Conservation (phyloP, 306 rosid species). For the Glycyrrhiza uralensis region DNA sequence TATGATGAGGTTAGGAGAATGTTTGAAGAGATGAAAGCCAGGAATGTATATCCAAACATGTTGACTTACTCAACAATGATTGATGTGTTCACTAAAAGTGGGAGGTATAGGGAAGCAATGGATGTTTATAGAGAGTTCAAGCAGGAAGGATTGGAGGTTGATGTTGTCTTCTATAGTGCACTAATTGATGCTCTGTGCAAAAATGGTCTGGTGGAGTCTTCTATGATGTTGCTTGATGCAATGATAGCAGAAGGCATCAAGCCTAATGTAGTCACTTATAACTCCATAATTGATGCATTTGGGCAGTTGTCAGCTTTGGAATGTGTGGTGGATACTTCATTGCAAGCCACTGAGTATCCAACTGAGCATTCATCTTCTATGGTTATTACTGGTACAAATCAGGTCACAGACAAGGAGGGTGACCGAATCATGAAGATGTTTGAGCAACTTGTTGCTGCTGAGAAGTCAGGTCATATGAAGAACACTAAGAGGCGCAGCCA, state of each 20-base stretch:
- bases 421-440: conserved; percentile 38
- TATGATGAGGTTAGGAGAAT: conserved; percentile 52
- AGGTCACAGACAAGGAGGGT: neutral
- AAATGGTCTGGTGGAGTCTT: conserved; percentile 59
- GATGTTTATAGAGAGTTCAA: conserved; percentile 63
- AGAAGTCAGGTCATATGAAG: conserved; percentile 46
- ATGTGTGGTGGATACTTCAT: conserved; percentile 25
- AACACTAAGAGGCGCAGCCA: conserved; percentile 33
- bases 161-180: conserved; percentile 85
- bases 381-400: conserved; percentile 6
- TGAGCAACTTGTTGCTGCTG: conserved; percentile 56
- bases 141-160: conserved; percentile 66
- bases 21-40: conserved; percentile 61
- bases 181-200: conserved; percentile 80
- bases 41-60: conserved; percentile 50
- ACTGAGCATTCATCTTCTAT: conserved; percentile 15
- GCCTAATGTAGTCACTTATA: conserved; percentile 89
- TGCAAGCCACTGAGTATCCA: conserved; percentile 2
- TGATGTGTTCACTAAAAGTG: conserved; percentile 77
- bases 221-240: conserved; percentile 76
- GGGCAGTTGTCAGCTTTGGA: conserved; percentile 47
- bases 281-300: conserved; percentile 76
- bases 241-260: conserved; percentile 79
- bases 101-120: conserved; percentile 70
- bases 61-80: conserved; percentile 86